These are phyloP conservation scores for Holtermannia corniformis DNA, from an alignment of 768 basidiomycete species.

Conservation along the genomic window DNA sequence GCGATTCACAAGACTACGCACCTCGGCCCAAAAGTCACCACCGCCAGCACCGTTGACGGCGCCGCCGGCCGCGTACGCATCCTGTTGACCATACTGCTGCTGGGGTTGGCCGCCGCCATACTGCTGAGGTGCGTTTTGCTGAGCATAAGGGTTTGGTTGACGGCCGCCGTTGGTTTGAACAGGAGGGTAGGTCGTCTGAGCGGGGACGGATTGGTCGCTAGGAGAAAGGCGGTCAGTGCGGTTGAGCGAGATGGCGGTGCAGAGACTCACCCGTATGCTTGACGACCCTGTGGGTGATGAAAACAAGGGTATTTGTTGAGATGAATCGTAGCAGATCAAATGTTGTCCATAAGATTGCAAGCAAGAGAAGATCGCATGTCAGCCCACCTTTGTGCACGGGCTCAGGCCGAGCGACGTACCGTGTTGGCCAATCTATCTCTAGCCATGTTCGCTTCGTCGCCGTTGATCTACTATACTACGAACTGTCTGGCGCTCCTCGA, in stretches of 20 bases:
- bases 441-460: constrained; percentile 51
- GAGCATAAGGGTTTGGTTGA: constrained; percentile 31
- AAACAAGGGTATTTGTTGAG: not conserved
- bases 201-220: constrained; percentile 26
- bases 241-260: not conserved
- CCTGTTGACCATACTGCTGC: constrained; percentile 36
- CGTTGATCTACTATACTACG: not conserved
- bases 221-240: not conserved
- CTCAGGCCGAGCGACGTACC: constrained; percentile 17
- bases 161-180: constrained; percentile 27
- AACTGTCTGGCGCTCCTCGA: not conserved
- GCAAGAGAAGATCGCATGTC: not conserved
- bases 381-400: not conserved
- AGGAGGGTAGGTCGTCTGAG: constrained; percentile 30
- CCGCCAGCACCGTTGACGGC: constrained; percentile 26
- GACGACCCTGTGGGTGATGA: constrained; percentile 8
- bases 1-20: constrained; percentile 11
- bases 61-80: constrained; percentile 22
- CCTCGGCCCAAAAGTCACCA: constrained; percentile 36
- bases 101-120: not conserved
- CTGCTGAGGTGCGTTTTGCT: constrained; percentile 16
- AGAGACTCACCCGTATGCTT: constrained; percentile 26
- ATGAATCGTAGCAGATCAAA: not conserved
- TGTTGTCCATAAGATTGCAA: not conserved
- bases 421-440: constrained; percentile 68